A percentile compares a stretch with the other conserved stretches of the same genome.
Conservation (phyloP, 2,329 filamentous ascomycete genomes). For the Gnomoniopsis smithogilvyi region DNA sequence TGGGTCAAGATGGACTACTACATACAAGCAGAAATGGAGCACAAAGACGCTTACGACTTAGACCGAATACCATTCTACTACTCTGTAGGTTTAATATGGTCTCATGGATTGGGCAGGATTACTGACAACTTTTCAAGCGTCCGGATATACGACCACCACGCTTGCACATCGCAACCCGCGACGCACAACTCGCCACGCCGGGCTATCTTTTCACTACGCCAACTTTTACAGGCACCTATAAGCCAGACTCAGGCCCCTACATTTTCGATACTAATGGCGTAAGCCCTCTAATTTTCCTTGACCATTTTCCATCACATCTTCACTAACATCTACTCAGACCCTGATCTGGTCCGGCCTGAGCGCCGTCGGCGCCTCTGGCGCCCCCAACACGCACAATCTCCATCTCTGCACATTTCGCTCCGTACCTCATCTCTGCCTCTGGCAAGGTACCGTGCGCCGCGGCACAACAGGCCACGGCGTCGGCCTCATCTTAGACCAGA, state of each 20-base stretch:
- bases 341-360: conserved; percentile 9
- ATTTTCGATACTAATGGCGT: conserved; percentile 13
- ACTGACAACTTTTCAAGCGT: neutral
- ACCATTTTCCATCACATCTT: too few relatives aligned
- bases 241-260: conserved; percentile 12
- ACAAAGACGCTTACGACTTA: neutral
- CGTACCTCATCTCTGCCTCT: conserved; percentile 8
- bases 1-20: neutral
- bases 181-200: conserved; percentile 1
- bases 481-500: conserved; percentile 6
- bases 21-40: neutral
- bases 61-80: conserved; percentile 13
- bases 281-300: neutral
- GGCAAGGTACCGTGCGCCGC: conserved; percentile 8
- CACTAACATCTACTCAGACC: neutral
- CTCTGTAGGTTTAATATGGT: neutral
- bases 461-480: conserved; percentile 4
- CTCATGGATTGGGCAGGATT: neutral
- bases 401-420: conserved; percentile 6
- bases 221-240: neutral
- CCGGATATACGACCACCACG: conserved; percentile 11
- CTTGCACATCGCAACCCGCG: conserved; percentile 3
- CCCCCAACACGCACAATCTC: neutral
- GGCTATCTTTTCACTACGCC: conserved; percentile 8
- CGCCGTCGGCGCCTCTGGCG: neutral